phyloP scores from a whole-genome alignment of 176 grass and related monocot species.

The Zoysia japonica region DNA sequence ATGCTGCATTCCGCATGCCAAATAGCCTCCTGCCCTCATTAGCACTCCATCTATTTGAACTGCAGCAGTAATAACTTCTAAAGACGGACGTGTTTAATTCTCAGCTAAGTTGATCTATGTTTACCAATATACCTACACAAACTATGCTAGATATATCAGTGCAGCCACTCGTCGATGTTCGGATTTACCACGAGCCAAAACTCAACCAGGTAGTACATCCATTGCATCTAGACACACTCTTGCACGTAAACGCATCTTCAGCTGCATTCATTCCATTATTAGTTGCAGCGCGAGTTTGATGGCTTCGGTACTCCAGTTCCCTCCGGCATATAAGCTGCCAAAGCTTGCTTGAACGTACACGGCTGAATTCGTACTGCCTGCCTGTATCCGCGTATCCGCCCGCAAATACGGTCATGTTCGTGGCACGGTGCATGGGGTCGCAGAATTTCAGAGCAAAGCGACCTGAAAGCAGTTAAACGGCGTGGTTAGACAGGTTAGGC shows the following conservation, averaged over 20 bases:
- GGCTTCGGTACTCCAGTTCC: neutral
- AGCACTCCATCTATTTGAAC: too few relatives aligned
- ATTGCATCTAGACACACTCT: conserved; percentile 21
- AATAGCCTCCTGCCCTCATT: neutral
- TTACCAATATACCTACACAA: too few relatives aligned
- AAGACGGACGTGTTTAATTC: too few relatives aligned
- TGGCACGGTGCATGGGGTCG: neutral
- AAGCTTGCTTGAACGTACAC: conserved; percentile 15
- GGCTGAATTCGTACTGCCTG: conserved; percentile 7
- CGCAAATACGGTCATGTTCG: conserved; percentile 24
- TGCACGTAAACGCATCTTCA: neutral
- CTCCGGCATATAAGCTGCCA: neutral
- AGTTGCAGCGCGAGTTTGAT: neutral
- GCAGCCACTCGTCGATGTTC: neutral
- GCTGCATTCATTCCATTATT: neutral
- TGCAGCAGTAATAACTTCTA: too few relatives aligned
- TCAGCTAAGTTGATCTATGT: too few relatives aligned
- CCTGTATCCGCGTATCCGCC: neutral
- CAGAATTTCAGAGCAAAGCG: neutral
- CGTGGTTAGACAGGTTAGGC: neutral
- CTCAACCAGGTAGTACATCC: neutral
- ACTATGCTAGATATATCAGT: neutral
- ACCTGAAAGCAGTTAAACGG: neutral
- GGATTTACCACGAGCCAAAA: neutral
- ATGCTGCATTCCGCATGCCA: neutral